Evolutionary conservation across 108 stramenopile species (phyloP), one percentile per base, ranked within the genome.

Genomic region (Cyclostephanos tholiformis): DNA sequence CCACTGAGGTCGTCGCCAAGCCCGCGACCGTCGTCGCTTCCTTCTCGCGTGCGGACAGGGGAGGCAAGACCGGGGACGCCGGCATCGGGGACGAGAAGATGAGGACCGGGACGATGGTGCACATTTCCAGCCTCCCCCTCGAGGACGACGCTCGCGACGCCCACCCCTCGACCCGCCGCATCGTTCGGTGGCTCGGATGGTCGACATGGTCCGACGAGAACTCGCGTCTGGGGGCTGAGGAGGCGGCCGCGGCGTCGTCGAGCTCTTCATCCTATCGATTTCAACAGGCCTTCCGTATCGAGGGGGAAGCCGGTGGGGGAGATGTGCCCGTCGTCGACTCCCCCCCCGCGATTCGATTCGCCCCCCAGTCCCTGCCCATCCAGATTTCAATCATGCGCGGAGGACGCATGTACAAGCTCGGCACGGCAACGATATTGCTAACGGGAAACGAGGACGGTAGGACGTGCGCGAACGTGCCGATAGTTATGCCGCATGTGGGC

Each of bases 11-110:
- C 41, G 9, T 1, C 9, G 41, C 56, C 10, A 29, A 2, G 7
- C 12, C 56, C 6, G 6, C 56, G 19, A 60, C 59, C n/a, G 36
- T 60, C 20, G 59, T 60, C 16, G 59, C 59, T 13, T 60, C 59
- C 8, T 60, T 60, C 5, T 60, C 59, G 17, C 59, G 59, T 3
- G 16, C 35, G 16, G n/a, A n/a, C n/a, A n/a, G n/a, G n/a, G n/a
- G n/a, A n/a, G 29, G 6, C 2, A 60, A 39, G 59, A 39, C 26
- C 14, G n/a, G 38, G 59, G 29, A 60, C 6, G 52, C 19, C 4
- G 36, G 6, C 19, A n/a, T n/a, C n/a, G n/a, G n/a, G n/a, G n/a
- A n/a, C n/a, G n/a, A n/a, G n/a, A 53, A 10, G 25, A 22, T 3
- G 6, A 53, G 25, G n/a, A 53, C 52, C 6, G n/a, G n/a, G n/a